These are phyloP conservation scores for Sporothrix brasiliensis DNA, from an alignment of 2,329 filamentous ascomycete species.

Conservation along the genomic window DNA sequence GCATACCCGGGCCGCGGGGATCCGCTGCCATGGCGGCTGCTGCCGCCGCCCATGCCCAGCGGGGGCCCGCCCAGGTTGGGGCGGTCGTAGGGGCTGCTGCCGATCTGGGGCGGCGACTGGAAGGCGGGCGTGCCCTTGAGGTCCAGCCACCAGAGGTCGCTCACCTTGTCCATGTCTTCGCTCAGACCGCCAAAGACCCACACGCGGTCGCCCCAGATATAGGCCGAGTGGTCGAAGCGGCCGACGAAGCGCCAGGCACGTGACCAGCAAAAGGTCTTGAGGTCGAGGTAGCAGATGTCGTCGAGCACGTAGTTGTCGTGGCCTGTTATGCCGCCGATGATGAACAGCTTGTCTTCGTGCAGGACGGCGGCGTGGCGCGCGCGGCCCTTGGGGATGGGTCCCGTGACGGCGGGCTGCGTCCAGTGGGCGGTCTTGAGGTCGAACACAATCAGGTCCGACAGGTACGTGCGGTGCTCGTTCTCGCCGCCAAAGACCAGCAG, in stretches of 20 bases:
- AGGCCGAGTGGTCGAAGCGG: conserved; percentile 92
- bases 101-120: conserved; percentile 65
- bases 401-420: conserved; percentile 87
- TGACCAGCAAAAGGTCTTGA: conserved; percentile 98
- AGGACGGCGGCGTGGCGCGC: conserved; percentile 92
- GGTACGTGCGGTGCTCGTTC: conserved; percentile 94
- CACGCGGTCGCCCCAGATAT: conserved; percentile 86
- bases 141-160: conserved; percentile 97
- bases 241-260: conserved; percentile 93
- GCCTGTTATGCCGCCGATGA: conserved; percentile 93
- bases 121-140: conserved; percentile 87
- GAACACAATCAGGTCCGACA: conserved; percentile 94
- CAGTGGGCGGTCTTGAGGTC: conserved; percentile 92
- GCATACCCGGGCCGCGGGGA: conserved; percentile 57
- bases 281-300: conserved; percentile 93
- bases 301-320: conserved; percentile 90
- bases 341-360: conserved; percentile 94
- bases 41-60: conserved; percentile 6
- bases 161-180: conserved; percentile 94
- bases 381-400: conserved; percentile 82
- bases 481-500: conserved; percentile 97
- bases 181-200: conserved; percentile 97
- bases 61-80: conserved; percentile 31
- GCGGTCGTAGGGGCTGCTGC: conserved; percentile 52
- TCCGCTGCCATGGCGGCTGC: conserved; percentile 40